A percentile compares a stretch with the other conserved stretches of the same genome.
Conservation (phyloP, 2,329 filamentous ascomycete genomes). For the Claviceps pazoutovae region DNA sequence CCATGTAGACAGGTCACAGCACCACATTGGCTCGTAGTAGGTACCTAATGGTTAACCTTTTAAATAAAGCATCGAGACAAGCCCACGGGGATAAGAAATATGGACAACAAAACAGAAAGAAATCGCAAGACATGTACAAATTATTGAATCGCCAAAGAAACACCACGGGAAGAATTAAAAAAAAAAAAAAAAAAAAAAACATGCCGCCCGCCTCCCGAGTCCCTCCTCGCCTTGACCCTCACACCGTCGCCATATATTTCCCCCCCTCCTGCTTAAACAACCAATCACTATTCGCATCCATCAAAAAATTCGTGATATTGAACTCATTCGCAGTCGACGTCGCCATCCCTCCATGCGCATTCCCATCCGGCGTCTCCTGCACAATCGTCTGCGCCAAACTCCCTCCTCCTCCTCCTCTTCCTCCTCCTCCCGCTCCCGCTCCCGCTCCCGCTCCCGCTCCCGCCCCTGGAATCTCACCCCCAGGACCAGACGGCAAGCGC, state of each 20-base stretch:
- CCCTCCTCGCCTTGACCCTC: neutral
- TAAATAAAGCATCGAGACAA: too few relatives aligned
- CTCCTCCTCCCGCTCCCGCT: too few relatives aligned
- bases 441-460: too few relatives aligned
- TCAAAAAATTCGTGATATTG: conserved; percentile 60
- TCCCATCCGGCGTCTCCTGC: conserved; percentile 3
- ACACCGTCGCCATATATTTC: conserved; percentile 13
- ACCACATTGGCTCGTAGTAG: too few relatives aligned
- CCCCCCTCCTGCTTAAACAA: conserved; percentile 43
- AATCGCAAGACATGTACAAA: too few relatives aligned
- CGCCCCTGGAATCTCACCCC: too few relatives aligned
- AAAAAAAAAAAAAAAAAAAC: conserved; percentile 2
- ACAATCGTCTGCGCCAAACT: conserved; percentile 25
- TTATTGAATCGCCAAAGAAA: too few relatives aligned
- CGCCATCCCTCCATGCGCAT: conserved; percentile 13
- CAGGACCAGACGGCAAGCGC: conserved; percentile 34
- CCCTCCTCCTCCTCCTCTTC: too few relatives aligned
- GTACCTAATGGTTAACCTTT: too few relatives aligned
- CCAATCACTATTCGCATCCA: conserved; percentile 62
- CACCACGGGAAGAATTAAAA: neutral
- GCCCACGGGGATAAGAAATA: too few relatives aligned
- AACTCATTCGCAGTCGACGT: conserved; percentile 42
- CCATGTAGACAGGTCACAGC: too few relatives aligned
- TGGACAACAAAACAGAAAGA: too few relatives aligned
- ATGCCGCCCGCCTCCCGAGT: neutral